Evolutionary conservation across 108 stramenopile genomes (phyloP).

Genomic region (Licmophora abbreviata): DNA sequence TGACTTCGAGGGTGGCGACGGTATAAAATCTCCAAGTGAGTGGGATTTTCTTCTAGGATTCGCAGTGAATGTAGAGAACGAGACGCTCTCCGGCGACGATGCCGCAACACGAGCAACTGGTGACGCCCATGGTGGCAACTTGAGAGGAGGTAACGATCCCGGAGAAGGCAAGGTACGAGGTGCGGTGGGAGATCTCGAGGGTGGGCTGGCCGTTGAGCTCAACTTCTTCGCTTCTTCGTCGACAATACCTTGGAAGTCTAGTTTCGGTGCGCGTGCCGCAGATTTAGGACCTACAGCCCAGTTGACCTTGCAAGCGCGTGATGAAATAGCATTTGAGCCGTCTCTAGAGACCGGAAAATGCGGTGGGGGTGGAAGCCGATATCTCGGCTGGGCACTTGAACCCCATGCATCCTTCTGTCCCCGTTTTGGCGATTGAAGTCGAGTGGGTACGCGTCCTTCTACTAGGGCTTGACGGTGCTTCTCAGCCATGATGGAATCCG

Average conservation of each 20-base stretch:
- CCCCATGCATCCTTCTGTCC: constrained; percentile 14
- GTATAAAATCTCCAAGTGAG: constrained; percentile 12
- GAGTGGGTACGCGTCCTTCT: constrained; percentile 3
- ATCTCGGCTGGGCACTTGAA: constrained; percentile 18
- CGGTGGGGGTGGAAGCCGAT: constrained; percentile 29
- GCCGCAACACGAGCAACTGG: not conserved
- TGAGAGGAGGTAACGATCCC: not conserved
- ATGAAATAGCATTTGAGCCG: too few species aligned
- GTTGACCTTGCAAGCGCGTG: too few species aligned
- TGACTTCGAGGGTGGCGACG: not conserved
- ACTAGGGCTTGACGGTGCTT: constrained; percentile 30
- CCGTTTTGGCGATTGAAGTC: not conserved
- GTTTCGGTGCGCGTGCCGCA: not conserved
- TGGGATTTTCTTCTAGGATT: constrained; percentile 2
- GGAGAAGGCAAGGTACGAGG: not conserved
- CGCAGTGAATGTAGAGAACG: not conserved
- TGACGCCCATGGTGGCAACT: not conserved
- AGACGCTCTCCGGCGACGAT: not conserved
- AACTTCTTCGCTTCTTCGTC: not conserved
- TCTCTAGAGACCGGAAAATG: constrained; percentile 7
- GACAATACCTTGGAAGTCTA: not conserved
- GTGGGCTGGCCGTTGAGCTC: not conserved
- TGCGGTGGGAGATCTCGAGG: not conserved
- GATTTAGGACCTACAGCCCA: not conserved
- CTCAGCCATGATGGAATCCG: constrained; percentile 46